Conservation (phyloP, 1,284 basidiomycete genomes). For the Ustilago tritici region DNA sequence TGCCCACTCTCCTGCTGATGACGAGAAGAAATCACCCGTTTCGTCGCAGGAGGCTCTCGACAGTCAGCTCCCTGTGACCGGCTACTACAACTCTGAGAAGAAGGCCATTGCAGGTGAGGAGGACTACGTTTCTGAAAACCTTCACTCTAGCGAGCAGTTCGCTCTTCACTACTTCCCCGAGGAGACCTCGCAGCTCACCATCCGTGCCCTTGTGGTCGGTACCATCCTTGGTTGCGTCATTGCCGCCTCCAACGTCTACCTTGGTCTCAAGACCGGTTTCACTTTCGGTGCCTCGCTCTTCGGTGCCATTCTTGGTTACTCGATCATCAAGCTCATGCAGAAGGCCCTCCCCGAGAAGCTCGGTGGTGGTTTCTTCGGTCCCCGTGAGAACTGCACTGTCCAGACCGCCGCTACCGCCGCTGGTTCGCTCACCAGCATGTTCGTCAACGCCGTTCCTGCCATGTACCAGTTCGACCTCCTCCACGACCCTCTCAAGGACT, state of each 20-base stretch:
- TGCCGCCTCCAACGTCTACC: slow-evolving; percentile 77
- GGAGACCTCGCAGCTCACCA: slow-evolving; percentile 44
- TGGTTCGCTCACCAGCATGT: slow-evolving; percentile 73
- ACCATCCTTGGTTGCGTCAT: slow-evolving; percentile 76
- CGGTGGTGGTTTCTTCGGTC: slow-evolving; percentile 77
- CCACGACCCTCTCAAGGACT: slow-evolving; percentile 52
- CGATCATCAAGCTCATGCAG: slow-evolving; percentile 76
- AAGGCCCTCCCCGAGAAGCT: slow-evolving; percentile 73
- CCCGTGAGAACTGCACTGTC: slow-evolving; percentile 76
- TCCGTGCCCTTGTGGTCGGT: slow-evolving; percentile 76
- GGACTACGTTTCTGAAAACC: slow-evolving; percentile 45
- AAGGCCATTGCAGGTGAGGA: slow-evolving; percentile 41
- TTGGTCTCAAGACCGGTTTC: slow-evolving; percentile 77
- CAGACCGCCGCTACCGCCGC: slow-evolving; percentile 63
- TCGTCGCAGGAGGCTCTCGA: slow-evolving; percentile 42
- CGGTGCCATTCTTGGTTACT: slow-evolving; percentile 77
- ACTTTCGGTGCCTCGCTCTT: slow-evolving; percentile 77
- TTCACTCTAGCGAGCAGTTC: slow-evolving; percentile 48
- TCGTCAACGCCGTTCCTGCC: slow-evolving; percentile 78
- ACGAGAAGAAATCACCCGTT: slow-evolving; percentile 50
- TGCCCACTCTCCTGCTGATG: slow-evolving; percentile 20
- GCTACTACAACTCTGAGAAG: slow-evolving; percentile 50
- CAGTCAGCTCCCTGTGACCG: slow-evolving; percentile 33
- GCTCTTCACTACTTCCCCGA: slow-evolving; percentile 52
- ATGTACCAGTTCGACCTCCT: slow-evolving; percentile 74